phyloP scores from a whole-genome alignment of 2,329 filamentous ascomycete species.

The Colletotrichum sojae region DNA sequence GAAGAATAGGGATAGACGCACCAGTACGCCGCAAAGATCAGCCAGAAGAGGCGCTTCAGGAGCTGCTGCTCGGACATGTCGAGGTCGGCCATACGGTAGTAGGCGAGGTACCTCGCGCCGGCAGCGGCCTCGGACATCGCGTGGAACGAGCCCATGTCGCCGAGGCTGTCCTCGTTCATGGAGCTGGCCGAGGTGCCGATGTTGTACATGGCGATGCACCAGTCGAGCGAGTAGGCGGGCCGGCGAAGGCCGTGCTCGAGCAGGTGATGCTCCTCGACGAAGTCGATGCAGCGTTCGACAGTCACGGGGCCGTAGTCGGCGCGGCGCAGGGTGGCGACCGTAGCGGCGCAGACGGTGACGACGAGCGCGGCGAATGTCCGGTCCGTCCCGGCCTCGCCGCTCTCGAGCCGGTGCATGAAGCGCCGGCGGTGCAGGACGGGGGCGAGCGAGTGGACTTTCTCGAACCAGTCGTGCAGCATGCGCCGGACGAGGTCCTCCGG shows the following conservation, averaged over 20 bases:
- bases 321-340: conserved; percentile 49
- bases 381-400: conserved; percentile 46
- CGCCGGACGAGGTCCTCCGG: conserved; percentile 32
- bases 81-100: conserved; percentile 45
- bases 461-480: conserved; percentile 53
- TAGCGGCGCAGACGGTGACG: conserved; percentile 53
- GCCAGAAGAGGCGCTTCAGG: conserved; percentile 52
- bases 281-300: conserved; percentile 46
- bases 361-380: conserved; percentile 51
- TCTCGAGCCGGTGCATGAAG: conserved; percentile 47
- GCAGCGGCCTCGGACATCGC: conserved; percentile 47
- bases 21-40: conserved; percentile 47
- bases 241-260: conserved; percentile 39
- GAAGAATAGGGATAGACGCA: background rate
- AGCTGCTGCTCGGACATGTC: conserved; percentile 49
- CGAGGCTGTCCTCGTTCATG: conserved; percentile 37
- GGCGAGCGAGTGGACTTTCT: conserved; percentile 52
- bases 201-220: conserved; percentile 55
- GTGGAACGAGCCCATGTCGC: conserved; percentile 39
- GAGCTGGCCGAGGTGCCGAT: conserved; percentile 46
- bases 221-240: conserved; percentile 49
- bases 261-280: conserved; percentile 48
- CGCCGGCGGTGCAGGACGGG: conserved; percentile 51
- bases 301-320: conserved; percentile 47
- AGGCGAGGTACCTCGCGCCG: conserved; percentile 49